These are phyloP conservation scores for Lentinula lateritia DNA, from an alignment of 768 basidiomycete species.

Conservation along the genomic window DNA sequence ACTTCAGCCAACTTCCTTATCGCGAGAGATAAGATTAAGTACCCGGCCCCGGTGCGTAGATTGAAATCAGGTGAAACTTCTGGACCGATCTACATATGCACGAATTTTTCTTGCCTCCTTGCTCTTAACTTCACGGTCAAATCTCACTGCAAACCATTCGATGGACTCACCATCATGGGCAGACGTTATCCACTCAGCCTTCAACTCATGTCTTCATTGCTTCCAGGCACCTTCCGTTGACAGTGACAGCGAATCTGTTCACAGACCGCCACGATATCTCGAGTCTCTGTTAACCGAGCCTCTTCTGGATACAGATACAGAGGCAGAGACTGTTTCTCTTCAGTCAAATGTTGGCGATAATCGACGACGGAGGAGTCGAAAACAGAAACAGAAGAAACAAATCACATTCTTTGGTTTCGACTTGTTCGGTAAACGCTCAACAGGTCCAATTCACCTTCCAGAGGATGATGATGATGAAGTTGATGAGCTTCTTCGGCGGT, in stretches of 20 bases:
- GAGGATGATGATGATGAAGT: slow-evolving; percentile 51
- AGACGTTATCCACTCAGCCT: slow-evolving; percentile 52
- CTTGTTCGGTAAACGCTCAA: slow-evolving; percentile 50
- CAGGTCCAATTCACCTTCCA: slow-evolving; percentile 46
- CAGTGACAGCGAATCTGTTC: slow-evolving; percentile 31
- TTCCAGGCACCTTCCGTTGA: slow-evolving; percentile 25
- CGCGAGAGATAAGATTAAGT: too few species aligned
- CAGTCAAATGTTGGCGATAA: slow-evolving; percentile 55
- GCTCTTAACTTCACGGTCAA: background rate
- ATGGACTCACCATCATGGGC: slow-evolving; percentile 56
- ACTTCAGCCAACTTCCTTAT: too few species aligned
- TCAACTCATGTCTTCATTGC: slow-evolving; percentile 58
- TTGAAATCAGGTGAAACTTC: background rate
- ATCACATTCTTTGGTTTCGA: slow-evolving; percentile 64
- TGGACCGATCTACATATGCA: background rate
- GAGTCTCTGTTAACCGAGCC: slow-evolving; percentile 45
- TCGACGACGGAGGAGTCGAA: slow-evolving; percentile 19
- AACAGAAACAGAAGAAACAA: slow-evolving; percentile 25
- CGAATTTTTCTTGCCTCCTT: background rate
- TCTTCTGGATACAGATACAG: slow-evolving; percentile 34
- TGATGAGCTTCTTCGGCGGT: slow-evolving; percentile 1
- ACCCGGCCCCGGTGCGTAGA: background rate
- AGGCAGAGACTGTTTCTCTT: slow-evolving; percentile 58
- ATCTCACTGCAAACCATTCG: background rate
- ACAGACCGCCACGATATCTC: slow-evolving; percentile 34